These are phyloP conservation scores for Beauveria australis DNA, from an alignment of 2,329 filamentous ascomycete species.

Conservation along the genomic window DNA sequence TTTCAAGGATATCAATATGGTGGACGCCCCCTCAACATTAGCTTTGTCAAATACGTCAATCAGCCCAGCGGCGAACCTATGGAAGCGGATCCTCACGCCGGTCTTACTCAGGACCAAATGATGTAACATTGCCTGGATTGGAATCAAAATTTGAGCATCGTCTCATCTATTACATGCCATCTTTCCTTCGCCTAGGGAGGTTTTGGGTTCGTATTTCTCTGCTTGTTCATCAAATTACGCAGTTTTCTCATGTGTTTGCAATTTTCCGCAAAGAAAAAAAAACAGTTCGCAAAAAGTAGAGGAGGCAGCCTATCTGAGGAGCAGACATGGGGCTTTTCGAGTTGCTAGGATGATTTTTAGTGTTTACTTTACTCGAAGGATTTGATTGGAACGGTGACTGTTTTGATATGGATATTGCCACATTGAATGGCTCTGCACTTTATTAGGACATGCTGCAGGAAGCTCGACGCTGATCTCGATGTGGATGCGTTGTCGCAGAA, in stretches of 20 bases:
- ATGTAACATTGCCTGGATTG: slow-evolving; percentile 52
- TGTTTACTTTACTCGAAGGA: slow-evolving; percentile 10
- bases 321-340: slow-evolving; percentile 1
- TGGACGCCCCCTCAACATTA: slow-evolving; percentile 84
- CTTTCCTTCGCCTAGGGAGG: background rate
- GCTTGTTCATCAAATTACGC: background rate
- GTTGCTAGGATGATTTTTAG: slow-evolving; percentile 11
- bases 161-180: background rate
- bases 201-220: background rate
- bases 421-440: background rate
- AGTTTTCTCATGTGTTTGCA: background rate
- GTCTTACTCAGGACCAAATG: slow-evolving; percentile 94
- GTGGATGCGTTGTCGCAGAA: background rate
- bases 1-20: slow-evolving; percentile 98
- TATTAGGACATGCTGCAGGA: background rate
- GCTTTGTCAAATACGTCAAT: slow-evolving; percentile 87
- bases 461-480: background rate
- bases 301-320: background rate
- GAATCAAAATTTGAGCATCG: background rate
- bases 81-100: slow-evolving; percentile 69
- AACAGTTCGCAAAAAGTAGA: background rate
- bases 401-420: background rate
- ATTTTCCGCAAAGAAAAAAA: background rate
- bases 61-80: slow-evolving; percentile 61
- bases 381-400: slow-evolving; percentile 8